phyloP scores from a whole-genome alignment of 2,329 filamentous ascomycete species.

The Orbilia javanica region DNA sequence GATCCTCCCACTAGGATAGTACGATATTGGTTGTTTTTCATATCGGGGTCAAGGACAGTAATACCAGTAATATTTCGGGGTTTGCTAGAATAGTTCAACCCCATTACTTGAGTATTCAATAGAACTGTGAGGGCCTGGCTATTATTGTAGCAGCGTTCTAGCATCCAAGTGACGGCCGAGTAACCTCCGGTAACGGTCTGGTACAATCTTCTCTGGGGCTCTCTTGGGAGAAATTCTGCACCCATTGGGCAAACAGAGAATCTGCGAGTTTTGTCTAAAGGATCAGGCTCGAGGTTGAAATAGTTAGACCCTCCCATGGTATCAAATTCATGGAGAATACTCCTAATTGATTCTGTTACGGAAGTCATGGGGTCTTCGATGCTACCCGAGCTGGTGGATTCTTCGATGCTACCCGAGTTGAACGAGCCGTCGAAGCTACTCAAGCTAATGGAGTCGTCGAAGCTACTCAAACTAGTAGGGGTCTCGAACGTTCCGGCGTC shows the following conservation, averaged over 20 bases:
- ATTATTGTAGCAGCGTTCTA: conserved; percentile 1
- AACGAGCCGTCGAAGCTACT: no score
- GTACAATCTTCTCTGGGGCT: background rate
- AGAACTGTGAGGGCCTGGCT: conserved; percentile 9
- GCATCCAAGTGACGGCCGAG: conserved; percentile 14
- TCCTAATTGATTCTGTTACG: no score
- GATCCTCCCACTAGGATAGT: background rate
- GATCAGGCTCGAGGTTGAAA: no score
- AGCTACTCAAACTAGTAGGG: no score
- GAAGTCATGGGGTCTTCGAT: no score
- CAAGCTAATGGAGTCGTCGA: no score
- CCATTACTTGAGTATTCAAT: conserved; percentile 7
- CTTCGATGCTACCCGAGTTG: no score
- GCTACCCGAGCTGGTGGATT: no score
- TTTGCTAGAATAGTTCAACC: background rate
- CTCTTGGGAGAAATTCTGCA: background rate
- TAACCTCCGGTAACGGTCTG: conserved; percentile 14
- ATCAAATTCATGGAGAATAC: no score
- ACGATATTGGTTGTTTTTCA: background rate
- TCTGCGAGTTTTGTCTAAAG: no score
- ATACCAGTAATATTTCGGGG: background rate
- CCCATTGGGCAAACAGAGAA: background rate
- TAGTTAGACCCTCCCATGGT: no score
- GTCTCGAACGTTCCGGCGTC: no score
- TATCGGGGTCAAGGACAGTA: background rate